phyloP scores from a whole-genome alignment of 2,329 filamentous ascomycete genomes.

The Pseudocercospora vitis region DNA sequence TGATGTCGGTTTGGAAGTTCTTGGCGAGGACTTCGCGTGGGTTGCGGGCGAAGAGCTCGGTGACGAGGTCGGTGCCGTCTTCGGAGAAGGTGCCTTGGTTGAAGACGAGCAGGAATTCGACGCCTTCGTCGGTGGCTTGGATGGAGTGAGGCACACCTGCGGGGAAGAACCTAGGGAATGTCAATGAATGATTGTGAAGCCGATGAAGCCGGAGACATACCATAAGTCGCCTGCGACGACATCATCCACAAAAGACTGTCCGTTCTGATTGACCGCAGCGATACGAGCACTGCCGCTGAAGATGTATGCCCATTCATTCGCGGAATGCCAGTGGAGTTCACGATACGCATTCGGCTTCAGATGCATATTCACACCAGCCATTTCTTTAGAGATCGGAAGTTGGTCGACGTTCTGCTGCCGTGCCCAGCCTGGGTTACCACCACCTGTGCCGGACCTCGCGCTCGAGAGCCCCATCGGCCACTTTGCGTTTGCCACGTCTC shows the following conservation, averaged over 20 bases:
- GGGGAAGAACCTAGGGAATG: too few species aligned
- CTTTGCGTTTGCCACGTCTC: slow-evolving; percentile 43
- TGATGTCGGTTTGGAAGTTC: slow-evolving; percentile 43
- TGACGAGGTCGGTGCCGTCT: slow-evolving; percentile 60
- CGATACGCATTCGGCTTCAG: slow-evolving; percentile 36
- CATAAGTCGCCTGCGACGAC: slow-evolving; percentile 52
- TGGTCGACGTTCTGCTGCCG: slow-evolving; percentile 43
- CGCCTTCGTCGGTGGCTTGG: slow-evolving; percentile 51
- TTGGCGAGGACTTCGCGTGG: slow-evolving; percentile 45
- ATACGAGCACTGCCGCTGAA: slow-evolving; percentile 36
- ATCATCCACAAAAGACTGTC: slow-evolving; percentile 37
- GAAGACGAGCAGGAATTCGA: slow-evolving; percentile 62
- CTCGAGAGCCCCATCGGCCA: slow-evolving; percentile 44
- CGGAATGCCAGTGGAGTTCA: slow-evolving; percentile 39
- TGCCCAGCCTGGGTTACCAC: slow-evolving; percentile 44
- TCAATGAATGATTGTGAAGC: too few species aligned
- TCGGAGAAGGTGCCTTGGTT: slow-evolving; percentile 60
- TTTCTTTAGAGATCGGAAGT: slow-evolving; percentile 42
- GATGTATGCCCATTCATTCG: slow-evolving; percentile 37
- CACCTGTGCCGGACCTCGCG: slow-evolving; percentile 44
- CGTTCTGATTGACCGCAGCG: slow-evolving; percentile 35
- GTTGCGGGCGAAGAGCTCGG: slow-evolving; percentile 37
- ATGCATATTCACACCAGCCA: slow-evolving; percentile 48
- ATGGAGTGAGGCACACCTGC: slow-evolving; percentile 42
- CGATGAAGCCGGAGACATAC: too few species aligned